phyloP scores from a whole-genome alignment of 2,329 filamentous ascomycete species.

The Ophiostoma piceae region DNA sequence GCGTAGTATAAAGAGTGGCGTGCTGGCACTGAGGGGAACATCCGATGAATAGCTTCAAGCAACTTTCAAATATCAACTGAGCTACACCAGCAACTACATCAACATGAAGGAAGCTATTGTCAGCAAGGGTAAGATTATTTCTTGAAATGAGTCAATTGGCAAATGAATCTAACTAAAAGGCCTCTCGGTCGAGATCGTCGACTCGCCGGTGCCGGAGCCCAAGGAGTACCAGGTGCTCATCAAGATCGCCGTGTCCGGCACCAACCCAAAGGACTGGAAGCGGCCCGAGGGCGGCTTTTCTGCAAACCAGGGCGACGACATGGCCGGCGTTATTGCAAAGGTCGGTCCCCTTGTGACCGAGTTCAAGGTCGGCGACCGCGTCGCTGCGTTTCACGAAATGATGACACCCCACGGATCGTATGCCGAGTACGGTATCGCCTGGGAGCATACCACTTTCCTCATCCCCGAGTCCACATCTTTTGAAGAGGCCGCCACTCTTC shows the following conservation, averaged over 20 bases:
- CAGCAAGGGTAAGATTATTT: conserved; percentile 15
- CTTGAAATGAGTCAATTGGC: background rate
- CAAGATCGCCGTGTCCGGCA: conserved; percentile 35
- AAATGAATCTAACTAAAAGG: conserved; percentile 26
- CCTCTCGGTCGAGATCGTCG: conserved; percentile 36
- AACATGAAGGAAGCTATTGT: conserved; percentile 26
- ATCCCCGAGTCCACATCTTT: conserved; percentile 37
- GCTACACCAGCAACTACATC: background rate
- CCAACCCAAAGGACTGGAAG: conserved; percentile 48
- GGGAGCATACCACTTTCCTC: conserved; percentile 40
- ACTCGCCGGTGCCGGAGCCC: conserved; percentile 39
- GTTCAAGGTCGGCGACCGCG: conserved; percentile 53
- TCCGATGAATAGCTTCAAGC: background rate
- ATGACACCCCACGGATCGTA: conserved; percentile 34
- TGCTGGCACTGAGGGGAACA: background rate
- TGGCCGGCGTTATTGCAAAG: conserved; percentile 50
- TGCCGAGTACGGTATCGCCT: conserved; percentile 42
- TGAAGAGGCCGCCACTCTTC: conserved; percentile 41
- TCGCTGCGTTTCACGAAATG: conserved; percentile 49
- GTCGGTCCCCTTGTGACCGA: conserved; percentile 52
- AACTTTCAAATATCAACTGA: background rate
- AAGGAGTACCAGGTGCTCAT: conserved; percentile 30
- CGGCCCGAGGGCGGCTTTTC: conserved; percentile 26
- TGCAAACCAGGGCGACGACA: conserved; percentile 49
- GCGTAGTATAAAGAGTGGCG: background rate